Evolutionary conservation across 345 rosid genomes (phyloP).

Genomic region (Leavenworthia alabamica): DNA sequence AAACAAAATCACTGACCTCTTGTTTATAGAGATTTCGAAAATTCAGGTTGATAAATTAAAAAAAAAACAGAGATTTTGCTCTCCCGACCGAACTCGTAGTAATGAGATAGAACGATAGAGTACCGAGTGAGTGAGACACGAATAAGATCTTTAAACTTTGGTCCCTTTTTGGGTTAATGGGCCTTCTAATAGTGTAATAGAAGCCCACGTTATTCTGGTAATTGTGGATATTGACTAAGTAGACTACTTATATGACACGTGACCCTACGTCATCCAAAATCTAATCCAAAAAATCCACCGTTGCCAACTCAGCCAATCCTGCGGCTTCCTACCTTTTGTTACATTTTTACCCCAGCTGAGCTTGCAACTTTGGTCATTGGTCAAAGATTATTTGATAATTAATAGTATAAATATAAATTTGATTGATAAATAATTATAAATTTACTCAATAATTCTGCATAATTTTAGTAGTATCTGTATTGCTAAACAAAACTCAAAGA

Average conservation of each 20-base stretch:
- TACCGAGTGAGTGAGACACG: background rate
- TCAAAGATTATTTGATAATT: background rate
- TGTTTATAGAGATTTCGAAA: constrained; percentile 1
- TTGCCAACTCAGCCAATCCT: constrained; percentile 10
- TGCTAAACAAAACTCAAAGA: background rate
- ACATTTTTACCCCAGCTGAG: background rate
- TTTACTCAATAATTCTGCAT: background rate
- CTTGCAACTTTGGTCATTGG: background rate
- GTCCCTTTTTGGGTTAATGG: background rate
- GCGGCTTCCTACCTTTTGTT: background rate
- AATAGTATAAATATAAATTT: background rate
- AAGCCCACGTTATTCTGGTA: background rate
- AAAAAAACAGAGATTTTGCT: background rate
- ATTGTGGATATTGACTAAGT: background rate
- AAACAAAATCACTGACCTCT: background rate
- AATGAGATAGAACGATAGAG: constrained; percentile 21
- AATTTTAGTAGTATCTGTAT: background rate
- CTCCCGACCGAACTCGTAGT: background rate
- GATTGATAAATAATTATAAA: background rate
- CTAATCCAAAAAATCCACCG: constrained; percentile 30
- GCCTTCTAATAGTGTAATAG: background rate
- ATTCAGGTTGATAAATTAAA: background rate
- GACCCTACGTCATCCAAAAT: constrained; percentile 27
- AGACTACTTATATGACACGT: background rate
- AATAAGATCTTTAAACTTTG: background rate